Evolutionary conservation across 2,329 filamentous ascomycete species (phyloP).

Genomic region (Xenosphaeropsis pyriputrescens): DNA sequence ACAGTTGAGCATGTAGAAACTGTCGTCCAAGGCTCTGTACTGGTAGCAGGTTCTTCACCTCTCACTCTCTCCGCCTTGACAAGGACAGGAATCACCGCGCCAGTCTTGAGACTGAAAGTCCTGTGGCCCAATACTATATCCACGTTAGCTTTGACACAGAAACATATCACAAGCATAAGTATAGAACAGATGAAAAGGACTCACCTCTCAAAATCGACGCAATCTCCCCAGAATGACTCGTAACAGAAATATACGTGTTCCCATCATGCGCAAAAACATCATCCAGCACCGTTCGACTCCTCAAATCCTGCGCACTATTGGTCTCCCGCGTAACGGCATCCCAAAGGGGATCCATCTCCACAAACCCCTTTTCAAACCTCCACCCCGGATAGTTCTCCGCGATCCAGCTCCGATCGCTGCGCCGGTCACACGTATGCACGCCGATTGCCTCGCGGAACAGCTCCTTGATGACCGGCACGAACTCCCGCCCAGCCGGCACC

Average conservation of each 20-base stretch:
- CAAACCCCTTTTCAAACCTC: slow-evolving; percentile 44
- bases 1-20: slow-evolving; percentile 16
- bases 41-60: slow-evolving; percentile 16
- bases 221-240: slow-evolving; percentile 45
- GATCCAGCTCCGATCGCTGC: slow-evolving; percentile 39
- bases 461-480: slow-evolving; percentile 48
- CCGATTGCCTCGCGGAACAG: slow-evolving; percentile 49
- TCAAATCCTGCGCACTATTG: slow-evolving; percentile 28
- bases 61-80: slow-evolving; percentile 38
- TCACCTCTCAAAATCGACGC: slow-evolving; percentile 26
- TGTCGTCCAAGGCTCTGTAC: slow-evolving; percentile 16
- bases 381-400: slow-evolving; percentile 33
- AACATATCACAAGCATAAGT: too few relatives aligned
- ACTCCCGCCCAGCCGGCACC: slow-evolving; percentile 33
- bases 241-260: slow-evolving; percentile 41
- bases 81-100: slow-evolving; percentile 52
- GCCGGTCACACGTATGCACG: slow-evolving; percentile 53
- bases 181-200: neutral
- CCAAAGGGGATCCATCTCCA: slow-evolving; percentile 38
- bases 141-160: neutral
- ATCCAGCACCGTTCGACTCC: slow-evolving; percentile 34
- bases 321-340: slow-evolving; percentile 24
- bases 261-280: slow-evolving; percentile 38
- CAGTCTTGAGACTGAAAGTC: slow-evolving; percentile 47
- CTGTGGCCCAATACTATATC: slow-evolving; percentile 38